Conservation (phyloP, 208 protist species). For the Trypanosoma boissoni region DNA sequence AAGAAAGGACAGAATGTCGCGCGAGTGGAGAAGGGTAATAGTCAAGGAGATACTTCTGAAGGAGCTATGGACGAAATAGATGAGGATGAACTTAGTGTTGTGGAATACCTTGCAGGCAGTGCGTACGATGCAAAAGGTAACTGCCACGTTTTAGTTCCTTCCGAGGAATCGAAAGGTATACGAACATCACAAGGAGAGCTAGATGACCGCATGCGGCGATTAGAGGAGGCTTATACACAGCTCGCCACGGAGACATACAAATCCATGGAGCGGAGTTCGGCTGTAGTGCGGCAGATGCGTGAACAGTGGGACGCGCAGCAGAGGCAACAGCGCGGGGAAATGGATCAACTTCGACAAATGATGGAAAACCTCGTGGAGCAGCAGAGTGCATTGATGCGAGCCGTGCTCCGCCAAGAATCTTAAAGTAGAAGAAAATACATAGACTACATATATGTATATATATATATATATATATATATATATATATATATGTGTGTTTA, state of each 20-base stretch:
- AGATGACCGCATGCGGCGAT: constrained; percentile 43
- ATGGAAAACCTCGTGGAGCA: constrained; percentile 42
- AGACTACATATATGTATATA: constrained; percentile 11
- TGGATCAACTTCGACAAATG: constrained; percentile 44
- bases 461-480: constrained; percentile 12
- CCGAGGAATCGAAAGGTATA: background rate
- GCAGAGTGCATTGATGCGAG: constrained; percentile 25
- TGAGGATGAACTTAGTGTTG: constrained; percentile 27
- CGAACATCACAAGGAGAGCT: background rate
- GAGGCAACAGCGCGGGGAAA: constrained; percentile 29
- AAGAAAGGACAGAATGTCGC: background rate
- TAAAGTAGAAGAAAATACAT: background rate
- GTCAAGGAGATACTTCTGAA: background rate
- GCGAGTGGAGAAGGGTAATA: background rate
- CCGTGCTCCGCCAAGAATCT: constrained; percentile 22
- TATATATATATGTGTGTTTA: constrained; percentile 10
- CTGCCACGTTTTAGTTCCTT: background rate
- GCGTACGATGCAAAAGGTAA: constrained; percentile 10
- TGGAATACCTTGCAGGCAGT: constrained; percentile 26
- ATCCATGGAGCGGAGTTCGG: constrained; percentile 25
- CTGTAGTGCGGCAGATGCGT: constrained; percentile 26
- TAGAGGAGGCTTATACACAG: constrained; percentile 51
- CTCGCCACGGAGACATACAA: constrained; percentile 40
- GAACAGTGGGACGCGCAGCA: constrained; percentile 28
- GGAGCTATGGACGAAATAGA: constrained; percentile 4